phyloP scores from a whole-genome alignment of 352 stramenopile species.

The Pythium biforme region DNA sequence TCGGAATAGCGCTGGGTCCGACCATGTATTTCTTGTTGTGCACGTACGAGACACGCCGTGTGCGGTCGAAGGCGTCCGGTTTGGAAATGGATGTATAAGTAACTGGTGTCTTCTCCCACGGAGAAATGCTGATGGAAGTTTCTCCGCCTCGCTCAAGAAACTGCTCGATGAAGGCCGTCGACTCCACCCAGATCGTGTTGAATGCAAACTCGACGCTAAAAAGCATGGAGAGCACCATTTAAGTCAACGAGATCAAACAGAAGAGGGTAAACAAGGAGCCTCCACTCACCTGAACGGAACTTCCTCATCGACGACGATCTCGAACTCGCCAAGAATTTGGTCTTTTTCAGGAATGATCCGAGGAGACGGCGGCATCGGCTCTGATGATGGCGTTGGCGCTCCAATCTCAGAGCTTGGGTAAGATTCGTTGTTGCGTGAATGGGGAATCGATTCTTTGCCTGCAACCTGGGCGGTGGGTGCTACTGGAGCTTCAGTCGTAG shows the following conservation, averaged over 20 bases:
- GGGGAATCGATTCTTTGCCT: background rate
- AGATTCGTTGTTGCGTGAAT: background rate
- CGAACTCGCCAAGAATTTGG: slow-evolving; percentile 58
- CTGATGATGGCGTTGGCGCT: background rate
- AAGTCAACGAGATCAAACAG: background rate
- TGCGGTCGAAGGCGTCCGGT: slow-evolving; percentile 61
- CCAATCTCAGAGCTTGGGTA: background rate
- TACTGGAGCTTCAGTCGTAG: slow-evolving; percentile 13
- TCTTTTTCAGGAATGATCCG: slow-evolving; percentile 46
- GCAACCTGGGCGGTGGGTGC: background rate
- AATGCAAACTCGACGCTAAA: slow-evolving; percentile 64
- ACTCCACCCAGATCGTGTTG: slow-evolving; percentile 63
- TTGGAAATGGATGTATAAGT: slow-evolving; percentile 57
- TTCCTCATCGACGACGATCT: slow-evolving; percentile 72
- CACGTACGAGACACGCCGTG: slow-evolving; percentile 52
- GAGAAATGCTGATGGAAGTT: slow-evolving; percentile 54
- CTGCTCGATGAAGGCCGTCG: slow-evolving; percentile 39
- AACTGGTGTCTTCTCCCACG: slow-evolving; percentile 44
- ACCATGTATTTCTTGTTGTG: slow-evolving; percentile 92
- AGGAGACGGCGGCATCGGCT: background rate
- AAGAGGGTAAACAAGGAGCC: background rate
- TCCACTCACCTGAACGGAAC: slow-evolving; percentile 60
- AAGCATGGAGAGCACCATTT: background rate
- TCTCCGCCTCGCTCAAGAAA: slow-evolving; percentile 51
- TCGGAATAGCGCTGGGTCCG: slow-evolving; percentile 75